These are phyloP conservation scores for Stephanocyclus meneghinianus DNA, from an alignment of 352 stramenopile genomes.

Conservation along the genomic window DNA sequence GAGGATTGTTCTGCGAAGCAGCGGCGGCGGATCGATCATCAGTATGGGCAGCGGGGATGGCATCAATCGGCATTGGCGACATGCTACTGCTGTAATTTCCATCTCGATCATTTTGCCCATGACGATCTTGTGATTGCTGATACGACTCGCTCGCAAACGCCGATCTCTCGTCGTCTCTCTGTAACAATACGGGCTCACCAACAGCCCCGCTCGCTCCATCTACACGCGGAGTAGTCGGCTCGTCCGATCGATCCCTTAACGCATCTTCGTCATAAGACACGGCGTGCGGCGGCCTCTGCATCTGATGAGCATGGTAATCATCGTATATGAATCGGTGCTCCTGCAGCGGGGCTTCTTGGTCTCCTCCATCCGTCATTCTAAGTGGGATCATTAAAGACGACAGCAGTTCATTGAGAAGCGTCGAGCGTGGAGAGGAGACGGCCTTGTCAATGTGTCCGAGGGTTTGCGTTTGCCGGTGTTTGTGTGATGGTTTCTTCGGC, in stretches of 20 bases:
- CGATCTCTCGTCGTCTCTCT: not conserved
- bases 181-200: not conserved
- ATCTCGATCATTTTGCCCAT: not conserved
- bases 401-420: not conserved
- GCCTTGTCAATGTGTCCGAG: not conserved
- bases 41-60: not conserved
- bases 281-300: not conserved
- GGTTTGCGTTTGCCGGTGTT: slow-evolving; percentile 1
- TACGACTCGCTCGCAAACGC: not conserved
- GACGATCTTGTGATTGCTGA: not conserved
- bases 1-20: not conserved
- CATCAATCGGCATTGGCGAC: not conserved
- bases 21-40: not conserved
- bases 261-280: slow-evolving; percentile 7
- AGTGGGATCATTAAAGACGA: slow-evolving; percentile 7
- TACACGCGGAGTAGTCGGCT: not conserved
- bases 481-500: not conserved
- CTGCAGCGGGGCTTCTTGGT: not conserved
- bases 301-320: not conserved
- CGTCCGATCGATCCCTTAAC: not conserved
- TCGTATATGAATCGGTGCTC: not conserved
- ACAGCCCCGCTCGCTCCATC: not conserved
- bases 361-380: slow-evolving; percentile 6
- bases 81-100: not conserved
- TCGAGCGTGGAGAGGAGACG: not conserved